Evolutionary conservation across 2,329 filamentous ascomycete genomes (phyloP), one percentile per base, ranked within the genome.

Genomic region (Penicillium sp.): DNA sequence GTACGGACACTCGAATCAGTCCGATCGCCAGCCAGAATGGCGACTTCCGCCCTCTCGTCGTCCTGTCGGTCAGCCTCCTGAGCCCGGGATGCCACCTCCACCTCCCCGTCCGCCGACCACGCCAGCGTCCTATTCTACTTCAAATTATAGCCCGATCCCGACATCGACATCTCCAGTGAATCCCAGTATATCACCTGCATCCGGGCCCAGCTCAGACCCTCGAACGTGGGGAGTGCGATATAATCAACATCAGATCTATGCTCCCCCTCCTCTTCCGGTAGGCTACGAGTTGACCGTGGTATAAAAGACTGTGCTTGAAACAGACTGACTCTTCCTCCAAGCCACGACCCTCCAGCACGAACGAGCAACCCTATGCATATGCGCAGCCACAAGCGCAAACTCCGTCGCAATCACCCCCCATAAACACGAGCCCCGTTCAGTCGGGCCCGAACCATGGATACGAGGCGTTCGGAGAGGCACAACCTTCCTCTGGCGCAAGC

Each of bases 171-270:
- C 51, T 13, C 18, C 51, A 32, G 29, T 35, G 11, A 39, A 35
- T n/a, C 22, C 46, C 30, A 49, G 32, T 14, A 35, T 42, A 8
- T 50, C 59, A 15, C 51, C 51, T 4, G 40, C 42, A 6, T 35
- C 49, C 15, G 48, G 42, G 32, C 35, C 30, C 14, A 41, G 37
- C 5, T 12, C 53, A 14, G 61, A 68, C 45, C 64, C 64, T 10
- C 56, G 61, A 11, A 50, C 51, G 11, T 71, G 67, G 68, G 68
- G 67, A 16, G 66, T 69, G 30, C 60, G 61, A 36, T 70, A 66
- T 43, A 68, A 67, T 40, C 60, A 57, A 32, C 59, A 47, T 38
- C 50, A 48, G 37, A 47, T 44, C 7, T 44, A 54, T 18, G 45
- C 49, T 15, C 52, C 56, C 25, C 64, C 56, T 20, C 63, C 64